Base-by-base conservation (phyloP, 1,139 yeast species). In the Meyerozyma sp. region DNA sequence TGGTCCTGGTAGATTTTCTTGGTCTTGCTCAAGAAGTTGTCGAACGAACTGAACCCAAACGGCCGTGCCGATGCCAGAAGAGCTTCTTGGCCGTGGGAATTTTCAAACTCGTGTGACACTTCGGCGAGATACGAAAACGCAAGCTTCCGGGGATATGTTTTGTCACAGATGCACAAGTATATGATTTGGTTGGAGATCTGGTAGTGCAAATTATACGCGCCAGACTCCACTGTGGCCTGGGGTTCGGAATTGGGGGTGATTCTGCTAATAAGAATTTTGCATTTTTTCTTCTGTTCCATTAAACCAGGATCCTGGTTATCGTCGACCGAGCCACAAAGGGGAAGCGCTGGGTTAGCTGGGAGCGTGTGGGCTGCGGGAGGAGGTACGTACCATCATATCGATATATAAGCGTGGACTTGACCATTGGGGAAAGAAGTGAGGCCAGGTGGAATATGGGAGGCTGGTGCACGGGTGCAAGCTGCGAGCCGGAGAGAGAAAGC, bases 281-380 rank as follows among this genome's bases (percentile, higher is more conserved):
- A 80, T 62, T 89, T 89, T 61, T 85, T 82, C 75, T 91, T 91
- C 60, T 88, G 93, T 48, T 88, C 94, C 36, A 73, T 61, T 43
- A 91, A 70, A 11, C 71, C 67, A 4, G 73, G 65, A 46, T 70
- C 74, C 42, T 74, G 75, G 50, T 83, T 85, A 53, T 90, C 95
- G 57, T 91, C 98, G 13, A 89, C 93, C 1, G 96, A 86, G n/a
- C 95, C 95, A 49, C 95, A 82, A 46, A 91, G 73, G 16, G 98
- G 97, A 46, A 90, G 81, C 3, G 93, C 93, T 82, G 23, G 18
- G 27, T 18, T 21, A 10, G 36, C 16, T 16, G 42, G 21, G 10
- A 18, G 32, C 21, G 21, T 21, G 9, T n/a, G 11, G 18, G 18
- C 10, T n/a, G 25, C 10, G 21, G 20, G 11, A 11, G 13, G 11